Evolutionary conservation across 306 rosid species (phyloP), one percentile per base, ranked within the genome.

Genomic region (Prunus dulcis): DNA sequence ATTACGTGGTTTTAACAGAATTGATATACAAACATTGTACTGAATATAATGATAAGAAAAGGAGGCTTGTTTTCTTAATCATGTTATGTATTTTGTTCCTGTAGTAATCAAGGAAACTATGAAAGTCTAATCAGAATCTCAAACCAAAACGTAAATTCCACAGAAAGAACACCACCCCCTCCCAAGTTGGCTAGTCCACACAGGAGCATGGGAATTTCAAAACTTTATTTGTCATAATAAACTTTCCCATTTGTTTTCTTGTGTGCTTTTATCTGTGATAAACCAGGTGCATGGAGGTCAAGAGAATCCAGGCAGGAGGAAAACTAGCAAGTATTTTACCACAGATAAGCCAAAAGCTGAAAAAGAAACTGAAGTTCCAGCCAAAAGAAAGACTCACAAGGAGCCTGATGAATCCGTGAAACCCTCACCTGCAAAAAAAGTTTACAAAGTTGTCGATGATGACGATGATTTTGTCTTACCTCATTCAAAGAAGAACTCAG

Each of bases 241-340:
- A 8, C 17, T 57, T 55, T 34, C 38, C 25, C 2, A 17, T 62
- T 64, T 32, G 69, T 25, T 63, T 57, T 23, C 3, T 55, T 3
- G 9, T 47, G 14, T 56, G 45, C 12, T 14, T n/a, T 45, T 25
- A 14, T 74, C 28, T 51, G 23, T 77, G 71, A 45, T 10, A 72
- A 66, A 68, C 73, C 76, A 88, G 99, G 88, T 55, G 25, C 72
- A 57, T 47, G 89, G 72, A 68, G 89, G 85, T 74, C 87, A 89
- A 76, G 91, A 83, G 71, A 84, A 76, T 79, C 83, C 91, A 8
- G 91, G 85, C 65, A 84, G 97, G 79, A 87, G 88, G 94, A 87
- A 86, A 80, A 92, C 97, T 76, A 90, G 98, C 84, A 89, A 90
- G 73, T 87, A 90, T 83, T 87, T 90, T 83, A 55, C 84, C 23